Evolutionary conservation across 495 filamentous ascomycete species (phyloP).

Genomic region (Penicillium salamii): DNA sequence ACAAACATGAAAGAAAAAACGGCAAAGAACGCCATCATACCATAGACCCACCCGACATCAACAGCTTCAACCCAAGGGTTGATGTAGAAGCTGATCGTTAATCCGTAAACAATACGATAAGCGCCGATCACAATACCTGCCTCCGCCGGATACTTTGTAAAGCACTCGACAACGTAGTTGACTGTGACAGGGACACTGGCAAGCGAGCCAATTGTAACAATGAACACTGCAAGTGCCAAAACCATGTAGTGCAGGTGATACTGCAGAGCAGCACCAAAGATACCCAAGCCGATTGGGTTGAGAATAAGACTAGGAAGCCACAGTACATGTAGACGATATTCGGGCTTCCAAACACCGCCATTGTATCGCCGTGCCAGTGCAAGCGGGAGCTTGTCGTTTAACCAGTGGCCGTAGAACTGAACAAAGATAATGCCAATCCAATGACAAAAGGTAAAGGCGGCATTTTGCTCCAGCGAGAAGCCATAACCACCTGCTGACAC

Average conservation of each 20-base stretch:
- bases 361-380: conserved; percentile 29
- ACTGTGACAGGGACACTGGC: conserved; percentile 41
- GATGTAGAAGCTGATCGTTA: conserved; percentile 49
- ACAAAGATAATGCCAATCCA: conserved; percentile 48
- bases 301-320: conserved; percentile 43
- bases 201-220: conserved; percentile 41
- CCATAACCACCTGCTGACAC: conserved; percentile 45
- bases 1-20: conserved; percentile 37
- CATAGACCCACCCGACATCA: conserved; percentile 50
- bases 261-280: conserved; percentile 46
- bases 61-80: conserved; percentile 44
- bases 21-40: conserved; percentile 49
- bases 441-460: conserved; percentile 45
- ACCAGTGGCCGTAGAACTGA: conserved; percentile 37
- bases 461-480: conserved; percentile 45
- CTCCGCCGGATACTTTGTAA: conserved; percentile 40
- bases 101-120: conserved; percentile 41
- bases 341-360: conserved; percentile 48
- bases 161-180: conserved; percentile 51
- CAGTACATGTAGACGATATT: conserved; percentile 49
- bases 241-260: conserved; percentile 50
- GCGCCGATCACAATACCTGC: conserved; percentile 38
- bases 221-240: conserved; percentile 41
- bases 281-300: conserved; percentile 45
- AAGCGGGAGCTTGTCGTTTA: conserved; percentile 47